Evolutionary conservation across 2,329 filamentous ascomycete species (phyloP), one percentile per base, ranked within the genome.

Genomic region (Trichothecium roseum): DNA sequence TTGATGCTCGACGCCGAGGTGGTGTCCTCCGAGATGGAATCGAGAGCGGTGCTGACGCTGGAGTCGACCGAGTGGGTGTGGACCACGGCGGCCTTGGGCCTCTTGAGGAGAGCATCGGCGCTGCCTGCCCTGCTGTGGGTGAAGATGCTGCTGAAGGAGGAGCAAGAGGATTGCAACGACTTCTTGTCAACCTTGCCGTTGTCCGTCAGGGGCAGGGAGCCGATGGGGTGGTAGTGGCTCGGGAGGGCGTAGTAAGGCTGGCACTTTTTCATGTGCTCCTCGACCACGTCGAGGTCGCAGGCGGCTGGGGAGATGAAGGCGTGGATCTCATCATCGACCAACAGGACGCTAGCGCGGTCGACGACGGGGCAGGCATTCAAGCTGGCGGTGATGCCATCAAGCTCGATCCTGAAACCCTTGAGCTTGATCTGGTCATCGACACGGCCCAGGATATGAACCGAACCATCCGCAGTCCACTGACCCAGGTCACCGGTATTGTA

Each of bases 111-210:
- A 6, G 20, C 20, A 10, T 24, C 20, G 20, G 20, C 10, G 20
- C 20, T 24, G 6, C 6, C 20, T 10, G 20, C 20, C 6, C 20
- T 24, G 20, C 20, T 10, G 20, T 10, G 6, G 20, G 6, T 24
- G 6, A 24, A 24, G 20, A 24, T 24, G 20, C 20, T 24, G 20
- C 20, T 24, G 20, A 24, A 24, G 6, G 20, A 24, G 20, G 20
- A 24, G 20, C 20, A 24, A 10, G 20, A 24, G 10, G 20, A 24
- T 6, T 24, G 20, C 20, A 24, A 10, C 20, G 20, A 24, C 20
- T 24, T 24, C 51, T 64, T 68, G 45, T 70, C 62, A n/a, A 66
- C 55, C 43, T 70, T 69, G 18, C 66, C 66, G 38, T 69, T 69
- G n/a, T 54, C 36, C 1, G 66, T 69, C 24, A 68, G 49, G 1